A percentile compares a stretch with the other conserved stretches of the same genome.
Evolutionary conservation across 139 green algal species (phyloP).

Genomic region (Chlorella ohadii): DNA sequence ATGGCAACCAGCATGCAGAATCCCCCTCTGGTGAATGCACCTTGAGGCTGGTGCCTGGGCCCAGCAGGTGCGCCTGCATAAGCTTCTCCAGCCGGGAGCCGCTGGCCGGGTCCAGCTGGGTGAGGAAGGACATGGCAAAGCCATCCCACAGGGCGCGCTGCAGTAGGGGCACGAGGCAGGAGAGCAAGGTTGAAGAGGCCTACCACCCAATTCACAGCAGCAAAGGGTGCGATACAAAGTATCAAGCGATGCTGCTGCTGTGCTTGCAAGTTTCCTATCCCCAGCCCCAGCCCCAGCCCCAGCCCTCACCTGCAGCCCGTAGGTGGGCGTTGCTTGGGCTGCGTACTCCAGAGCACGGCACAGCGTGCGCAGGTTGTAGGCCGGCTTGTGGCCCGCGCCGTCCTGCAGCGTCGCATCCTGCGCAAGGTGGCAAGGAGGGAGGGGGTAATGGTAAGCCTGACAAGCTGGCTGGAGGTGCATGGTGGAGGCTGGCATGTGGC

Average conservation of each 20-base stretch:
- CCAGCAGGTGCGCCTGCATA: conserved; percentile 71
- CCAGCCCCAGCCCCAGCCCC: background rate
- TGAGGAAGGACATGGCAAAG: conserved; percentile 95
- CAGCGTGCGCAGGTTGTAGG: conserved; percentile 96
- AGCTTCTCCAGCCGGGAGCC: conserved; percentile 72
- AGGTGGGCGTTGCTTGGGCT: conserved; percentile 66
- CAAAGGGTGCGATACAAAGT: too few species aligned
- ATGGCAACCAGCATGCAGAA: too few species aligned
- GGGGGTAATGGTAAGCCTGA: background rate
- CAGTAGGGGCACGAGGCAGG: background rate
- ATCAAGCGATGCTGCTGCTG: background rate
- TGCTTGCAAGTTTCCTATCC: too few species aligned
- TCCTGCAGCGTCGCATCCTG: conserved; percentile 81
- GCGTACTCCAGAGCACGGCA: conserved; percentile 92
- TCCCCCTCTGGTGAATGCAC: background rate
- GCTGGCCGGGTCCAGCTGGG: conserved; percentile 72
- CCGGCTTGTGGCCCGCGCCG: conserved; percentile 84
- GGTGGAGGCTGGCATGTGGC: too few species aligned
- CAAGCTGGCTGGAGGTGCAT: too few species aligned
- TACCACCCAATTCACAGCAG: too few species aligned
- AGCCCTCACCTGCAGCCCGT: conserved; percentile 77
- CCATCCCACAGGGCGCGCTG: conserved; percentile 92
- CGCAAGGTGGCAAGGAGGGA: background rate
- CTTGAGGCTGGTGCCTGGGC: conserved; percentile 58
- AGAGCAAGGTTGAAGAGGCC: too few species aligned